Percentiles rank a stretch among this genome's conserved stretches.
These are phyloP conservation scores for Candida xiaguanensis DNA, from an alignment of 805 yeast species.

Conservation along the genomic window DNA sequence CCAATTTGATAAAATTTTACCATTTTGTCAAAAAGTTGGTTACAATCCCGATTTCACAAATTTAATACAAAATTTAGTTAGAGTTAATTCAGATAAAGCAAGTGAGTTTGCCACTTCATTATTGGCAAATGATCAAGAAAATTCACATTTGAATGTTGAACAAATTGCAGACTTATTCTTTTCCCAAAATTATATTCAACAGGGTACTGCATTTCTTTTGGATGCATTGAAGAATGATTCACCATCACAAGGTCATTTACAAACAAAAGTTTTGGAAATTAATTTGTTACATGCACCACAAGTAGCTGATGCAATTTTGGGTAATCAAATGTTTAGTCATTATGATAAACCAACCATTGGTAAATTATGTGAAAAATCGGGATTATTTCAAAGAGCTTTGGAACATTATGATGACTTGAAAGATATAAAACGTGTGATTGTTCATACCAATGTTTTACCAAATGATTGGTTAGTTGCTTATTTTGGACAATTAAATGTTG, in stretches of 20 bases:
- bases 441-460: slow-evolving; percentile 80
- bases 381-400: slow-evolving; percentile 89
- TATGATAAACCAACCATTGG: slow-evolving; percentile 94
- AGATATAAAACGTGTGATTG: slow-evolving; percentile 93
- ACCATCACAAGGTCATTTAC: slow-evolving; percentile 93
- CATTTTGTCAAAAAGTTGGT: slow-evolving; percentile 85
- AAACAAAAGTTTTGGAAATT: slow-evolving; percentile 89
- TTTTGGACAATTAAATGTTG: slow-evolving; percentile 92
- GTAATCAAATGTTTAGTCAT: slow-evolving; percentile 92
- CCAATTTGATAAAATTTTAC: slow-evolving; percentile 92
- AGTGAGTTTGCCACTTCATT: slow-evolving; percentile 93
- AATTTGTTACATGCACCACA: slow-evolving; percentile 96
- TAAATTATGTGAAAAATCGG: slow-evolving; percentile 91
- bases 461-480: slow-evolving; percentile 90
- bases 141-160: slow-evolving; percentile 66
- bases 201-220: slow-evolving; percentile 94
- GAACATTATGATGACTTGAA: slow-evolving; percentile 93
- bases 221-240: slow-evolving; percentile 93
- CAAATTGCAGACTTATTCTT: slow-evolving; percentile 89
- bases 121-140: slow-evolving; percentile 50
- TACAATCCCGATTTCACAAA: slow-evolving; percentile 88
- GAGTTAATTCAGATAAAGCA: slow-evolving; percentile 96
- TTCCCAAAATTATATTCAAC: slow-evolving; percentile 91
- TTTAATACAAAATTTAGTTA: slow-evolving; percentile 82
- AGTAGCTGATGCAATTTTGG: slow-evolving; percentile 98